Evolutionary conservation across 768 basidiomycete genomes (phyloP).

Genomic region (Serpula lacrymans): DNA sequence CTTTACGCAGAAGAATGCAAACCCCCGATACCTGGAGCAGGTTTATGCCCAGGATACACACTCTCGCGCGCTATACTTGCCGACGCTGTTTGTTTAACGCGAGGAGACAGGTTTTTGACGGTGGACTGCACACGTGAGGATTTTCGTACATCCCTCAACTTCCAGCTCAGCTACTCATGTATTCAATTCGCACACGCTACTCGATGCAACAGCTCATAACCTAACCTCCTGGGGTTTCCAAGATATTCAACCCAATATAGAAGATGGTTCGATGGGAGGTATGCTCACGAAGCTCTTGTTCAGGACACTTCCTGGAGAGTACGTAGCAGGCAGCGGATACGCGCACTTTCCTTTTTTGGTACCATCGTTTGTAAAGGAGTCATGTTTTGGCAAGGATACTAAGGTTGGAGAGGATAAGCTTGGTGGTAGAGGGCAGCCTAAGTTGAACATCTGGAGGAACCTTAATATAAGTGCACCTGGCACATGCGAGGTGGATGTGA

Average conservation of each 20-base stretch:
- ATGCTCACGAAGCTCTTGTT: constrained; percentile 72
- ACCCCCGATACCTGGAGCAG: constrained; percentile 59
- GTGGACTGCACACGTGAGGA: constrained; percentile 70
- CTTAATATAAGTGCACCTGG: too few relatives aligned
- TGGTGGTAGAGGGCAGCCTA: too few relatives aligned
- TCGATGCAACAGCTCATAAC: constrained; percentile 62
- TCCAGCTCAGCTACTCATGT: constrained; percentile 6
- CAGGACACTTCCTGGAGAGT: constrained; percentile 66
- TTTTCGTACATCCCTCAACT: neutral
- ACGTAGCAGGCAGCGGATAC: constrained; percentile 60
- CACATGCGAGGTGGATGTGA: too few relatives aligned
- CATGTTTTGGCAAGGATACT: constrained; percentile 32
- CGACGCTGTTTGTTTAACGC: constrained; percentile 70
- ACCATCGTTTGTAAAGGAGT: constrained; percentile 45
- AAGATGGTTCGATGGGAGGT: constrained; percentile 74
- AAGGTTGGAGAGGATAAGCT: constrained; percentile 43
- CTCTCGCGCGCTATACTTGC: constrained; percentile 82
- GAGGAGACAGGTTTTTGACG: constrained; percentile 80
- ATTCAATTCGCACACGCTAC: neutral
- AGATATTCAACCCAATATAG: constrained; percentile 59
- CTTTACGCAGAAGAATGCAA: constrained; percentile 75
- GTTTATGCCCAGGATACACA: constrained; percentile 80
- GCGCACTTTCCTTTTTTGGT: constrained; percentile 81
- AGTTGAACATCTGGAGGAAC: too few relatives aligned
- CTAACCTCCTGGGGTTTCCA: constrained; percentile 78